phyloP scores from a whole-genome alignment of 2,329 filamentous ascomycete species.

The Xylaria sp. region DNA sequence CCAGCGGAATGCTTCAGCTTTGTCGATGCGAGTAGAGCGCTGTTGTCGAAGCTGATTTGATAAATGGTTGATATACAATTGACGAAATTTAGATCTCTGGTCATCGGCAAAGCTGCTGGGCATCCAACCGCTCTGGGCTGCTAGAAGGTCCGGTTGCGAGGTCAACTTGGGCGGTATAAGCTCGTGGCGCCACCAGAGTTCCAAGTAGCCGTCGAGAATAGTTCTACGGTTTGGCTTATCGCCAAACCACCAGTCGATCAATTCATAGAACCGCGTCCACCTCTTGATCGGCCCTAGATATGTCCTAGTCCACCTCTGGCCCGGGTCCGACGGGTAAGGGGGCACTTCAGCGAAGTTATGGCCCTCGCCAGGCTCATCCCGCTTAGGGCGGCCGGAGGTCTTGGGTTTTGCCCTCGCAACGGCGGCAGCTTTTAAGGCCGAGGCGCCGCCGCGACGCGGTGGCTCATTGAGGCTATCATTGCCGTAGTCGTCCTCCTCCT shows the following conservation, averaged over 20 bases:
- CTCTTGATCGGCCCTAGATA: conserved; percentile 50
- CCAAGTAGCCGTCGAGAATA: conserved; percentile 43
- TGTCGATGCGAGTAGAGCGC: conserved; percentile 40
- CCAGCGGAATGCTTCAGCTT: conserved; percentile 40
- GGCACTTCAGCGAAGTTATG: conserved; percentile 43
- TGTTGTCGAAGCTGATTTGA: conserved; percentile 37
- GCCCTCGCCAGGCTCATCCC: conserved; percentile 33
- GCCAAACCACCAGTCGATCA: conserved; percentile 49
- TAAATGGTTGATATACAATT: conserved; percentile 43
- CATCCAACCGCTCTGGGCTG: conserved; percentile 48
- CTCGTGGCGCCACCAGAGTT: conserved; percentile 47
- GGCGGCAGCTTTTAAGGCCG: conserved; percentile 15
- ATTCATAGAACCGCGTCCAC: conserved; percentile 47
- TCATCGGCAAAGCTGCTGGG: conserved; percentile 40
- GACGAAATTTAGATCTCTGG: conserved; percentile 41
- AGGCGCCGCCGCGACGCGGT: background rate
- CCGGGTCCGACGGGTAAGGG: conserved; percentile 49
- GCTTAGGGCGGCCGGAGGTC: conserved; percentile 31
- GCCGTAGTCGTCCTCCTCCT: conserved; percentile 13
- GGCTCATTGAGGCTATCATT: background rate
- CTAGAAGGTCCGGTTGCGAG: conserved; percentile 35
- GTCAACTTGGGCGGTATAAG: conserved; percentile 48
- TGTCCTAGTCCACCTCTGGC: conserved; percentile 50
- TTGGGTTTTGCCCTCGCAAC: conserved; percentile 18
- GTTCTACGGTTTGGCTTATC: conserved; percentile 42